Evolutionary conservation across 2,329 filamentous ascomycete genomes (phyloP).

Genomic region (Aspergillus persii): DNA sequence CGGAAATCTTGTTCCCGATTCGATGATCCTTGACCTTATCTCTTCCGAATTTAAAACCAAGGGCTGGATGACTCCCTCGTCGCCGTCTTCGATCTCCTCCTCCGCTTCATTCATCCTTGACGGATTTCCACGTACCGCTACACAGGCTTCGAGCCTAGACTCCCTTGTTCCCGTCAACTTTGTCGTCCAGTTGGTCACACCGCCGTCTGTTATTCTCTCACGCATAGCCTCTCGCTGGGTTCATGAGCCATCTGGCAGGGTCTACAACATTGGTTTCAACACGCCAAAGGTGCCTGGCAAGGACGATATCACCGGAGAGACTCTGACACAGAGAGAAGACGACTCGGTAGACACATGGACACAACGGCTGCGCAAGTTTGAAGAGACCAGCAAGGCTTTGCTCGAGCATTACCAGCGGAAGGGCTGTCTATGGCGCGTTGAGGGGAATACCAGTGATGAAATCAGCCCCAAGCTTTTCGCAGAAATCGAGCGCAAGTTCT

Average conservation of each 20-base stretch:
- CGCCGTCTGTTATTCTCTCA: conserved; percentile 79
- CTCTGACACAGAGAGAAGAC: conserved; percentile 76
- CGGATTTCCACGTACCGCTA: conserved; percentile 86
- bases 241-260: conserved; percentile 82
- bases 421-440: conserved; percentile 80
- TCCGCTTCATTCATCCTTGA: conserved; percentile 90
- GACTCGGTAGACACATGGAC: conserved; percentile 86
- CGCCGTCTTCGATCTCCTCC: conserved; percentile 60
- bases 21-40: conserved; percentile 88
- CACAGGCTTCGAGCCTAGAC: conserved; percentile 76
- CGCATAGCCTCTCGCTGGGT: conserved; percentile 92
- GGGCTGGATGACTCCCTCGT: conserved; percentile 68
- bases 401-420: conserved; percentile 84
- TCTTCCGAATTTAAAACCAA: conserved; percentile 80
- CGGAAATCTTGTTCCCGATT: conserved; percentile 86
- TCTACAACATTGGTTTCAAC: conserved; percentile 95
- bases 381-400: conserved; percentile 79
- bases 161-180: conserved; percentile 89
- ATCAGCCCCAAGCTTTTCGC: conserved; percentile 85
- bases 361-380: conserved; percentile 75
- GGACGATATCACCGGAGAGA: conserved; percentile 90
- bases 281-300: conserved; percentile 73
- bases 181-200: conserved; percentile 82
- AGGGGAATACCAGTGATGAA: conserved; percentile 88
- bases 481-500: conserved; percentile 79